phyloP scores from a whole-genome alignment of 129 eudicot species.

The Lactuca sativa region DNA sequence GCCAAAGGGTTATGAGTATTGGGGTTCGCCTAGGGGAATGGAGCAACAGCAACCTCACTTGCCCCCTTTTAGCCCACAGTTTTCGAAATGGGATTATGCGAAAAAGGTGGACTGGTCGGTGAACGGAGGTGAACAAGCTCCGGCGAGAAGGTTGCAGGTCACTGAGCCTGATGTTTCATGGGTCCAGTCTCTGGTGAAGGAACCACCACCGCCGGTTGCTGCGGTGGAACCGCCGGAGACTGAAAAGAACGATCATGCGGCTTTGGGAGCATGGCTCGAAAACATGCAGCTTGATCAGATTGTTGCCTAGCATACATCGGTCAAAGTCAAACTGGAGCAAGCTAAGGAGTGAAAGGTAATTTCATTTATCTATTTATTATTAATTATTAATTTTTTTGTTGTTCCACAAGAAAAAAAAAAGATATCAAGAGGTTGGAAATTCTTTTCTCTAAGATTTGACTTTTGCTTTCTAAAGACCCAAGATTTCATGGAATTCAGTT shows the following conservation, averaged over 20 bases:
- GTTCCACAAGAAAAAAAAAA: not conserved
- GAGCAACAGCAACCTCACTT: constrained; percentile 33
- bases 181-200: constrained; percentile 55
- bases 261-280: constrained; percentile 32
- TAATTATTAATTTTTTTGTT: not conserved
- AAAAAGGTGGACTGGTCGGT: constrained; percentile 39
- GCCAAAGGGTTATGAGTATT: constrained; percentile 29
- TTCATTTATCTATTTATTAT: constrained; percentile 4
- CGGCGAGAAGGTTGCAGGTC: constrained; percentile 21
- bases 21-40: constrained; percentile 29
- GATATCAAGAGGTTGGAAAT: not conserved
- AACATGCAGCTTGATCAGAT: constrained; percentile 39
- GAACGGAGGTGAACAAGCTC: constrained; percentile 35
- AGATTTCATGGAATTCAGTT: not conserved
- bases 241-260: constrained; percentile 27
- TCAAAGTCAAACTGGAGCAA: not conserved
- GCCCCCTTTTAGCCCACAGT: constrained; percentile 36
- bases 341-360: constrained; percentile 16
- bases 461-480: constrained; percentile 2
- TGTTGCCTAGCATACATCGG: constrained; percentile 22
- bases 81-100: constrained; percentile 39
- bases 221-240: constrained; percentile 26
- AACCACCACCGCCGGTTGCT: constrained; percentile 17
- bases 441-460: not conserved
- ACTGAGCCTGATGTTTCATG: constrained; percentile 50